Conservation (phyloP, 2,329 filamentous ascomycete genomes). For the Verticillium nubilum region DNA sequence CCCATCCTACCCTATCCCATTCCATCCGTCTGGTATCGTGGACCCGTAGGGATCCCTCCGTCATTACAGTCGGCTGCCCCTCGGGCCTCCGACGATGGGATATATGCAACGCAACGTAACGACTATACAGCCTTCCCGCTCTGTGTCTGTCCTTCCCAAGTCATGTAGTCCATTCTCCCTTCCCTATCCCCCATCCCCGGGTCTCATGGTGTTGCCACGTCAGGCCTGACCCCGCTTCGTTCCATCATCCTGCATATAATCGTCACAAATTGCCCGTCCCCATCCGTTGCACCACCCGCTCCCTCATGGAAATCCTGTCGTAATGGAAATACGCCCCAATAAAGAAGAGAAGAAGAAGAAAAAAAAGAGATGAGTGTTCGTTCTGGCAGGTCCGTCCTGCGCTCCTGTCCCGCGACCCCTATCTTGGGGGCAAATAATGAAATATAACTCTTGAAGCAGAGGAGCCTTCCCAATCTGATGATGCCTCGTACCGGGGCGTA, state of each 20-base stretch:
- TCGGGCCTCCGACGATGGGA: neutral
- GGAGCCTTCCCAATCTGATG: neutral
- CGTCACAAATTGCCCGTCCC: neutral
- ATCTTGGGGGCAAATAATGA: neutral
- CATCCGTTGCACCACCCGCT: neutral
- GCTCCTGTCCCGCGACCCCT: neutral
- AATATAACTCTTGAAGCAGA: neutral
- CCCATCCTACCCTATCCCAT: neutral
- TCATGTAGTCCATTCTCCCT: neutral
- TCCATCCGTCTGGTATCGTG: neutral
- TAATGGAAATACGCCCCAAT: neutral
- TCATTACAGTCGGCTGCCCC: neutral
- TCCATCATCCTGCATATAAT: constrained; percentile 1
- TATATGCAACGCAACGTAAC: neutral
- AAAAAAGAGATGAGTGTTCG: neutral
- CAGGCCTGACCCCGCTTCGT: neutral
- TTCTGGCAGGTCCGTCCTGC: neutral
- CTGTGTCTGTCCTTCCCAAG: neutral
- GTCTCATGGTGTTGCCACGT: neutral
- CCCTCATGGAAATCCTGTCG: neutral
- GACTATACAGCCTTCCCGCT: neutral
- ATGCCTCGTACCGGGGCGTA: neutral
- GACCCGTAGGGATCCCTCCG: neutral
- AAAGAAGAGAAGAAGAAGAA: neutral
- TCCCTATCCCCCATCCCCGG: too few relatives aligned